phyloP scores from a whole-genome alignment of 1,284 basidiomycete species.

The Thelephora terrestris region DNA sequence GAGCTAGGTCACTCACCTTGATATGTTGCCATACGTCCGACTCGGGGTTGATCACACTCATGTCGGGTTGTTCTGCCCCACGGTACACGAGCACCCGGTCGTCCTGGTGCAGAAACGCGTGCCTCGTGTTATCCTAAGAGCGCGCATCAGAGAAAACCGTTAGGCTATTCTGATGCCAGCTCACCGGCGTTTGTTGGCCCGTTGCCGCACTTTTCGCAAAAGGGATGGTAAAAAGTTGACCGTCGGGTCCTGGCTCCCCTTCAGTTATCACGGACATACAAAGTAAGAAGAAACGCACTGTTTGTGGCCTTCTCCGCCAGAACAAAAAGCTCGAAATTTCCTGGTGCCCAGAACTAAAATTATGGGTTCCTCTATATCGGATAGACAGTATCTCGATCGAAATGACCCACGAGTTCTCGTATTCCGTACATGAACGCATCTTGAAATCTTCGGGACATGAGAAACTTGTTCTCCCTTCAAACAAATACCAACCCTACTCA shows the following conservation, averaged over 20 bases:
- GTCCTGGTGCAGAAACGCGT: constrained; percentile 93
- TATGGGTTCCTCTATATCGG: not conserved
- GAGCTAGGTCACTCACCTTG: constrained; percentile 40
- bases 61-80: constrained; percentile 94
- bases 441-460: constrained; percentile 44
- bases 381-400: not conserved
- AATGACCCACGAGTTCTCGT: constrained; percentile 41
- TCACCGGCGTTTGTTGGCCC: constrained; percentile 82
- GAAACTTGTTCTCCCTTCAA: not conserved
- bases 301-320: constrained; percentile 41
- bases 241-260: constrained; percentile 31
- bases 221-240: constrained; percentile 78
- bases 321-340: constrained; percentile 80
- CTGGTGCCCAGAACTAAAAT: constrained; percentile 79
- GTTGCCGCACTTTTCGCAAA: constrained; percentile 95
- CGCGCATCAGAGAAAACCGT: not conserved
- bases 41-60: constrained; percentile 98
- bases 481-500: constrained; percentile 16
- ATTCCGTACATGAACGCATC: constrained; percentile 85
- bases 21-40: constrained; percentile 97
- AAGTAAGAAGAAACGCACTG: constrained; percentile 28
- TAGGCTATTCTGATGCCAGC: constrained; percentile 12
- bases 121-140: constrained; percentile 79
- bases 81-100: constrained; percentile 93
- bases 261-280: constrained; percentile 15